Evolutionary conservation across 2,329 filamentous ascomycete genomes (phyloP).

Genomic region (Cryphonectria japonica): DNA sequence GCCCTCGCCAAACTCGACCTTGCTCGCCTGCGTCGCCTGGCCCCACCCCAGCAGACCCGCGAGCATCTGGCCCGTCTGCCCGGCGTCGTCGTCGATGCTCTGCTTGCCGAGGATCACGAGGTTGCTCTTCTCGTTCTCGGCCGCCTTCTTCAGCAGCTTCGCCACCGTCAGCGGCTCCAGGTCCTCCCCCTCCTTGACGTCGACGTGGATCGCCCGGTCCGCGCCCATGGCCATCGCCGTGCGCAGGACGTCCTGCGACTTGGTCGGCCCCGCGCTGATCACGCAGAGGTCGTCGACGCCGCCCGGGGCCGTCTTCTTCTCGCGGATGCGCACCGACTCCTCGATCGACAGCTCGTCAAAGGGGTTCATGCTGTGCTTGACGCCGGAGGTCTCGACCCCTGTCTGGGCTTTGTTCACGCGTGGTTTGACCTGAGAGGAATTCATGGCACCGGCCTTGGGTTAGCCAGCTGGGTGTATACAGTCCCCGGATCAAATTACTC

Average conservation of each 20-base stretch:
- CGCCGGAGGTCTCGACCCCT: constrained; percentile 86
- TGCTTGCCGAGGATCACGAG: constrained; percentile 95
- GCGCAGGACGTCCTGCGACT: constrained; percentile 84
- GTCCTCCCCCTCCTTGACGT: constrained; percentile 73
- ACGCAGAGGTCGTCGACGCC: constrained; percentile 91
- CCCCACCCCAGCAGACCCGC: constrained; percentile 90
- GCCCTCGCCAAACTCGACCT: constrained; percentile 74
- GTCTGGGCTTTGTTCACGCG: constrained; percentile 75
- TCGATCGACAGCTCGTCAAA: constrained; percentile 99
- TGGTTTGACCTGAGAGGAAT: constrained; percentile 61
- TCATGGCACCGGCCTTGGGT: not conserved
- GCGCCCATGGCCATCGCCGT: constrained; percentile 99
- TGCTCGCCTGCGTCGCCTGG: constrained; percentile 91
- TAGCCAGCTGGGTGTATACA: not conserved
- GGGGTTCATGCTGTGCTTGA: constrained; percentile 98
- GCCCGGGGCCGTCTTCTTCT: constrained; percentile 72
- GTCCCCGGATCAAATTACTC: not conserved
- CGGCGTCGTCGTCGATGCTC: constrained; percentile 94
- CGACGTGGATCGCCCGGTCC: constrained; percentile 87
- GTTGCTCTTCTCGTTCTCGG: constrained; percentile 84
- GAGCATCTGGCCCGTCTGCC: constrained; percentile 97
- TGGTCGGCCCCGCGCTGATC: constrained; percentile 84
- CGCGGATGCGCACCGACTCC: constrained; percentile 92
- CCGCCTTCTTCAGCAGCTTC: constrained; percentile 82
- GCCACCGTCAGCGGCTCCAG: constrained; percentile 91